Conservation (phyloP, 2,329 filamentous ascomycete genomes). For the Fusarium continuum region DNA sequence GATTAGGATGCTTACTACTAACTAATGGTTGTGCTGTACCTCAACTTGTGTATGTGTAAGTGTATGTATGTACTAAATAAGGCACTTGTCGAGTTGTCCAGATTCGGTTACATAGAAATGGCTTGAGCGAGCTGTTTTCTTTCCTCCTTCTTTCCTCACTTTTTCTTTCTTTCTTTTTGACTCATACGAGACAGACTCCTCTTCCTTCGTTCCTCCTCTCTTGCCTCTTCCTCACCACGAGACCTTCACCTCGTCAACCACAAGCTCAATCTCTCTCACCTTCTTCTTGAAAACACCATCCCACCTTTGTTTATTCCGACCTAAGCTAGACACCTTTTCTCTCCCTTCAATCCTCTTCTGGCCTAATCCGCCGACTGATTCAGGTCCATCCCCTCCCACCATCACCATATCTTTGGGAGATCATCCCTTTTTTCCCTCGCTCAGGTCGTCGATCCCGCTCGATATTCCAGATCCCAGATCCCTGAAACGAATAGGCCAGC, state of each 20-base stretch:
- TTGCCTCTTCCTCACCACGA: too few species aligned
- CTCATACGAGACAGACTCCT: not conserved
- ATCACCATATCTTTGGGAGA: slow-evolving; percentile 29
- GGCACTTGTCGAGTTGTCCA: slow-evolving; percentile 29
- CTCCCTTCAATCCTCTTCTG: not conserved
- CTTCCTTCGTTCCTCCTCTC: slow-evolving; percentile 16
- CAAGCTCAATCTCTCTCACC: not conserved
- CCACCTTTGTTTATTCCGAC: slow-evolving; percentile 8
- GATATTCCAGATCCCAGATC: slow-evolving; percentile 39
- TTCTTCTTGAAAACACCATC: slow-evolving; percentile 13
- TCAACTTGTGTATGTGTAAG: slow-evolving; percentile 1
- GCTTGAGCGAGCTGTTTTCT: slow-evolving; percentile 24
- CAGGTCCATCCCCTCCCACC: slow-evolving; percentile 17
- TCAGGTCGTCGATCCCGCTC: slow-evolving; percentile 36
- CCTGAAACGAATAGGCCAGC: slow-evolving; percentile 28
- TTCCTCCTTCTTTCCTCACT: not conserved
- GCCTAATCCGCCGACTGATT: slow-evolving; percentile 11
- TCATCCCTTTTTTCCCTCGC: slow-evolving; percentile 11
- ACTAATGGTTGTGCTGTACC: slow-evolving; percentile 1
- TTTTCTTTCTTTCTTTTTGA: not conserved
- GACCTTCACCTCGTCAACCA: slow-evolving; percentile 35
- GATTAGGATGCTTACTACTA: not conserved
- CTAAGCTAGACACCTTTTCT: slow-evolving; percentile 10
- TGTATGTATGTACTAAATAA: slow-evolving; percentile 12
- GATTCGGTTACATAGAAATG: slow-evolving; percentile 35